These are phyloP conservation scores for Trifolium fragiferum DNA, from an alignment of 306 rosid genomes.

Conservation along the genomic window DNA sequence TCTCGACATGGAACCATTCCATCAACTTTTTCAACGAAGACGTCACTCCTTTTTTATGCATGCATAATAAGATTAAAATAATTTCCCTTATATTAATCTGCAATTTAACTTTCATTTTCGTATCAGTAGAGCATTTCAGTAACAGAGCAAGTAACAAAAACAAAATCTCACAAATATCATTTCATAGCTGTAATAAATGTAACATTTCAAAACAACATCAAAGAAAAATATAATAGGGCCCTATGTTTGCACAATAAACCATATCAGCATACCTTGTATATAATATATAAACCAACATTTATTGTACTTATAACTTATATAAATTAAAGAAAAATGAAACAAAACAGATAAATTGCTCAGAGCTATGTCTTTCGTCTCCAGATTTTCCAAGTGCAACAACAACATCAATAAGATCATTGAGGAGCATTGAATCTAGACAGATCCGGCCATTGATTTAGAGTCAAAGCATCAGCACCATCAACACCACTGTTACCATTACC, in stretches of 20 bases:
- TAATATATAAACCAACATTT: constrained; percentile 10
- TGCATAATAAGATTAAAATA: constrained; percentile 22
- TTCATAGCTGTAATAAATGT: constrained; percentile 7
- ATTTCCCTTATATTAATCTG: background rate
- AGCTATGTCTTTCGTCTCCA: background rate
- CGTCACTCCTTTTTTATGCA: constrained; percentile 37
- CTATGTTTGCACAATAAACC: constrained; percentile 31
- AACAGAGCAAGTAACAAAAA: constrained; percentile 13
- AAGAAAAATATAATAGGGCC: constrained; percentile 17
- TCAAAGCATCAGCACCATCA: constrained; percentile 30
- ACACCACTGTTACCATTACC: background rate
- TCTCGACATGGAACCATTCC: constrained; percentile 49
- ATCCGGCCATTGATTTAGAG: constrained; percentile 54
- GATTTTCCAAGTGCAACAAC: constrained; percentile 5
- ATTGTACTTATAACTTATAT: background rate
- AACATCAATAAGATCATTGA: constrained; percentile 34
- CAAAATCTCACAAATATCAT: background rate
- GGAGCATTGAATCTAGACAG: constrained; percentile 49
- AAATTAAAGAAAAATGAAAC: background rate
- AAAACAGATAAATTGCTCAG: constrained; percentile 19
- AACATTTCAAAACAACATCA: constrained; percentile 33
- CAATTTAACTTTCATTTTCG: constrained; percentile 1
- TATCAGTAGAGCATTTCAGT: background rate
- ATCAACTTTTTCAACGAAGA: constrained; percentile 43
- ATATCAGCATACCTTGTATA: constrained; percentile 22